Evolutionary conservation across 108 stramenopile genomes (phyloP).

Genomic region (Seminavis robusta): DNA sequence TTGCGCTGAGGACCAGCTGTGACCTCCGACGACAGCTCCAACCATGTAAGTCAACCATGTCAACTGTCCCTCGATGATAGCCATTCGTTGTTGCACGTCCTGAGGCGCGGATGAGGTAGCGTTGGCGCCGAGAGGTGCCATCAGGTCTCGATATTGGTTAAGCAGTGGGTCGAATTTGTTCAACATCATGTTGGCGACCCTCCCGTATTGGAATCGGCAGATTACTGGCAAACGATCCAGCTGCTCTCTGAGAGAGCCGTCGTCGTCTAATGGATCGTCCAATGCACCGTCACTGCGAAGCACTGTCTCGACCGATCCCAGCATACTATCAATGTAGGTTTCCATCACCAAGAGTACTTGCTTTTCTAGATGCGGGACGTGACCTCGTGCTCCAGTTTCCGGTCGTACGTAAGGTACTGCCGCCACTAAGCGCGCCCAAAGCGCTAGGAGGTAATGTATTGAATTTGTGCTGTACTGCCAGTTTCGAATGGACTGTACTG

Average conservation of each 20-base stretch:
- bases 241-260: slow-evolving; percentile 93
- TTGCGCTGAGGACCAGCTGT: slow-evolving; percentile 86
- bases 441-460: slow-evolving; percentile 94
- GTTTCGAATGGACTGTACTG: slow-evolving; percentile 90
- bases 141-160: slow-evolving; percentile 76
- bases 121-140: slow-evolving; percentile 49
- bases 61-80: slow-evolving; percentile 89
- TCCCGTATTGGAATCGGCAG: slow-evolving; percentile 89
- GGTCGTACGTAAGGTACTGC: slow-evolving; percentile 97
- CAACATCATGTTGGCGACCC: slow-evolving; percentile 77
- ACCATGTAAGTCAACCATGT: slow-evolving; percentile 96
- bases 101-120: slow-evolving; percentile 70
- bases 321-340: slow-evolving; percentile 93
- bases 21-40: slow-evolving; percentile 89
- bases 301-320: slow-evolving; percentile 89
- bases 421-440: slow-evolving; percentile 95
- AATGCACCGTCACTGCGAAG: slow-evolving; percentile 78
- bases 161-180: slow-evolving; percentile 88
- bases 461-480: slow-evolving; percentile 96
- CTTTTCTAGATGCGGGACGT: slow-evolving; percentile 83
- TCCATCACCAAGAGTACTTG: slow-evolving; percentile 88
- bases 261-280: slow-evolving; percentile 95
- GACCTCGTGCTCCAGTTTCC: slow-evolving; percentile 84
- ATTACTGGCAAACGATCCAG: slow-evolving; percentile 93
- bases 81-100: slow-evolving; percentile 65